Base-by-base conservation (phyloP, 176 grass and related monocot species). In the Hordeum vulgare region DNA sequence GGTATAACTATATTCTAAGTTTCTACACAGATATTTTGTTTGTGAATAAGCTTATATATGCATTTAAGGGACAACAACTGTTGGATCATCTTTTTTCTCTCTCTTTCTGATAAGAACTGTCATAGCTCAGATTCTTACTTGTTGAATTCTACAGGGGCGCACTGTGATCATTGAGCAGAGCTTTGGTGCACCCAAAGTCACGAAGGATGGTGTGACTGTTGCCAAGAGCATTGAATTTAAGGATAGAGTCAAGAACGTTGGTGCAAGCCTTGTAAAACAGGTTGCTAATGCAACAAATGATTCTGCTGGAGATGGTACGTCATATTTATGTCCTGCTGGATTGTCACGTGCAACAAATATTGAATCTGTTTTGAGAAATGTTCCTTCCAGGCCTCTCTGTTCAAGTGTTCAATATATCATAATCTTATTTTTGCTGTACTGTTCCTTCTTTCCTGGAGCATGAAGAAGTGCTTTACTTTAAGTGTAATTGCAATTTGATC, bases 181-280 rank as follows among this genome's bases (percentile, higher is more conserved):
- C 86, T 98, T 74, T 85, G 96, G 96, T 86, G 91, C 96, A 67
- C 96, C 96, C 11, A 98, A 98, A 88, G 96, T 98, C 45, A 98
- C 96, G 74, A 98, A 98, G 82, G 96, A 95, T 35, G 96, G 96
- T 59, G 96, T 98, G 40, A 98, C 93, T 14, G 96, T 98, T 86
- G 96, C 96, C 9, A 98, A 98, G 89, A 98, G 93, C 90, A 95
- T 98, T 74, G 96, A 98, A 42, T 98, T 95, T 57, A 91, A 93
- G 69, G 93, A 98, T 68, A 91, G 89, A 83, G 83, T 95, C 13
- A 98, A 98, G 75, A 98, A 98, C 70, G 76, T 95, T 56, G 96
- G 93, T 77, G 96, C 96, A 68, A 98, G 93, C 77, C 96, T 98
- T 85, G 96, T 95, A 40, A 98, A 98, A 85, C 96, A 98, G 83